Base-by-base conservation (phyloP, 2,329 filamentous ascomycete species). In the Colletotrichum lupini region DNA sequence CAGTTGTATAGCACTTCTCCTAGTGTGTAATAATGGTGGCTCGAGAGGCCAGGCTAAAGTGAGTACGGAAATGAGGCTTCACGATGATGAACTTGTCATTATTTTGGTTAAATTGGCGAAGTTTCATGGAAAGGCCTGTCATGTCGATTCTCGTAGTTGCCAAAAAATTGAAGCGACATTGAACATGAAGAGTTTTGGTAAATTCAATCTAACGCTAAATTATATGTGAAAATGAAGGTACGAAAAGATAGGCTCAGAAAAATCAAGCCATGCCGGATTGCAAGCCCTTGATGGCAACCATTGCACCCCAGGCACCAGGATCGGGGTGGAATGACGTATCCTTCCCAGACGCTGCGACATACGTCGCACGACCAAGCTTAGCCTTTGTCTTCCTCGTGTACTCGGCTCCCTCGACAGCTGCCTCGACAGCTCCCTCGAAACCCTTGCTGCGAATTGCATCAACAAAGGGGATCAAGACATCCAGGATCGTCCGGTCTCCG, bases 291-390 rank as follows among this genome's bases (percentile, higher is more conserved):
- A 88, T 84, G 2, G 83, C 87, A 19, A 89, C 87, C 87, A 91
- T 91, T 28, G 92, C 87, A n/a, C 91, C 92, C 85, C 92, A 91
- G 5, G 92, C 92, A 35, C 92, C 92, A 0, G 92, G 92, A 79
- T 94, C 92, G 4, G 92, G 92, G 22, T 57, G 67, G 24, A 59
- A 52, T 5, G 92, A 90, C 67, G 88, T 74, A 57, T 86, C 86
- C 65, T 81, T 82, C 67, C 84, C 85, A 72, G 88, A 84, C 56
- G 87, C 87, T 1, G 85, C 87, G 5, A 94, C 89, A 77, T 94
- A 94, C 0, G 92, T 92, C 12, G 92, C 92, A 64, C 92, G 84
- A 1, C 92, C 92, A 32, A 94, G 83, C 76, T 85, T 90, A 8
- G 92, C 90, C 80, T 86, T 89, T 87, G 94, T 89, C 30, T 84